Evolutionary conservation across 345 rosid species (phyloP).

Genomic region (Odontarrhena argentea): DNA sequence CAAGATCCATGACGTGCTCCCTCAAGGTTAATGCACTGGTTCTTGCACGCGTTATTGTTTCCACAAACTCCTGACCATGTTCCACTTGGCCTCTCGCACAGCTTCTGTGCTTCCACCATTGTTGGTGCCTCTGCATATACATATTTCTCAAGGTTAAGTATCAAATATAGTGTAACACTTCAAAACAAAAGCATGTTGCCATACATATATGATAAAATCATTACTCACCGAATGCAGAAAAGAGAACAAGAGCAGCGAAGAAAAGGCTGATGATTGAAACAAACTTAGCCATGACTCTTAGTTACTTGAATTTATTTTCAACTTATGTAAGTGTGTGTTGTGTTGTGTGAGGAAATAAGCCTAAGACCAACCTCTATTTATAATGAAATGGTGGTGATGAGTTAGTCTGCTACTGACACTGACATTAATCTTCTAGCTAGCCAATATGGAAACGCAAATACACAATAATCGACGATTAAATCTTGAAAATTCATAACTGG

Average conservation of each 20-base stretch:
- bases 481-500: too few relatives aligned
- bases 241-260: too few relatives aligned
- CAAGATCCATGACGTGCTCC: constrained; percentile 27
- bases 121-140: background rate
- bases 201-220: constrained; percentile 5
- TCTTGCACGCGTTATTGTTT: constrained; percentile 13
- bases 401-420: background rate
- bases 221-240: too few relatives aligned
- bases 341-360: constrained; percentile 27
- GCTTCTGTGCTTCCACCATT: background rate
- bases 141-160: too few relatives aligned
- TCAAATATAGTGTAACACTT: background rate
- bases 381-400: background rate
- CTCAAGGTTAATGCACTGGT: constrained; percentile 42
- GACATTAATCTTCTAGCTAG: background rate
- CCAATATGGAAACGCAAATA: too few relatives aligned
- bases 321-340: background rate
- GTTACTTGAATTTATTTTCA: background rate
- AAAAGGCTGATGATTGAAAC: background rate
- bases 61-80: constrained; percentile 37
- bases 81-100: constrained; percentile 29
- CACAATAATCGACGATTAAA: too few relatives aligned
- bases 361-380: constrained; percentile 13
- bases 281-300: constrained; percentile 31
- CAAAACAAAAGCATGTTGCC: background rate